phyloP scores from a whole-genome alignment of 306 rosid genomes.

The Luffa aegyptiaca region DNA sequence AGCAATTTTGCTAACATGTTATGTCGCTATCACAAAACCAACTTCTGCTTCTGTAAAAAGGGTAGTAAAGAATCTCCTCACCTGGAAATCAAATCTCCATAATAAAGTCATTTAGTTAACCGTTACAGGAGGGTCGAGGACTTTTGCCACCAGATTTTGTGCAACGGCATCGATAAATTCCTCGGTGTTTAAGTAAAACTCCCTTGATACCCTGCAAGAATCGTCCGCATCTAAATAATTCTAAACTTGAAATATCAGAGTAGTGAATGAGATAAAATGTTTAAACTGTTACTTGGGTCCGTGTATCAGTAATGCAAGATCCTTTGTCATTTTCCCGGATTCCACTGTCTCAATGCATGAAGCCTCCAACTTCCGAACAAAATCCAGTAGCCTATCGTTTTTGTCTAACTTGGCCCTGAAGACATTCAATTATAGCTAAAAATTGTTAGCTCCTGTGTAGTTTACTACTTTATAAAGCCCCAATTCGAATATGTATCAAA shows the following conservation, averaged over 20 bases:
- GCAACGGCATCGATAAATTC: slow-evolving; percentile 81
- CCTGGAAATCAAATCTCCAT: slow-evolving; percentile 7
- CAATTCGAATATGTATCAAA: neutral
- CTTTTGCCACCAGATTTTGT: slow-evolving; percentile 46
- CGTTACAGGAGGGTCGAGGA: slow-evolving; percentile 33
- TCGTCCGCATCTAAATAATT: neutral
- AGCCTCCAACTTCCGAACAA: slow-evolving; percentile 74
- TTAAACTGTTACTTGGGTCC: slow-evolving; percentile 64
- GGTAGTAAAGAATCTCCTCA: neutral
- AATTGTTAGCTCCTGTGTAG: neutral
- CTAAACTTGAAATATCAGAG: neutral
- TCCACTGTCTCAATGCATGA: slow-evolving; percentile 90
- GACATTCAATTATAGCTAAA: neutral
- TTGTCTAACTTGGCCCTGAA: slow-evolving; percentile 75
- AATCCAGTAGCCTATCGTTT: slow-evolving; percentile 57
- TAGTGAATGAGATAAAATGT: neutral
- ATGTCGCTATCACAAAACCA: neutral
- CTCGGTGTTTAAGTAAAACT: slow-evolving; percentile 68
- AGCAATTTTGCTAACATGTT: neutral
- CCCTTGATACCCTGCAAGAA: slow-evolving; percentile 66
- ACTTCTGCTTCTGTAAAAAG: neutral
- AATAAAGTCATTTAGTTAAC: slow-evolving; percentile 6
- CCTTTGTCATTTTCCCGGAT: slow-evolving; percentile 90
- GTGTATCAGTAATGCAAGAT: slow-evolving; percentile 81
- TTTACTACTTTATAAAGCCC: neutral